Conservation (phyloP, 2,329 filamentous ascomycete genomes). For the Tolypocladium amazonense region DNA sequence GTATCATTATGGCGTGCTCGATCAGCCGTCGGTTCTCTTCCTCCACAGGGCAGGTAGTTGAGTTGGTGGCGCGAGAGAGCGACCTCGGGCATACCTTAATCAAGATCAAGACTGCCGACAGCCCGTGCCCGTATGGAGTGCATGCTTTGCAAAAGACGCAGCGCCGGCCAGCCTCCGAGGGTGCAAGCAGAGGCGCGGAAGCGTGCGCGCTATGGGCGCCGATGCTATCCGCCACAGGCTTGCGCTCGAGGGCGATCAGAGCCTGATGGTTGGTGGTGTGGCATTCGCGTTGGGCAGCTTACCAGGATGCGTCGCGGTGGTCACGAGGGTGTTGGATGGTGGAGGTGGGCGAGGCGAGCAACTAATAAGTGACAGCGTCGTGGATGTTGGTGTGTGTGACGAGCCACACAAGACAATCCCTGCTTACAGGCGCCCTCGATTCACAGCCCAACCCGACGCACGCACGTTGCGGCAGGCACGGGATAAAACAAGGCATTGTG, state of each 20-base stretch:
- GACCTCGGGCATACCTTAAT: background rate
- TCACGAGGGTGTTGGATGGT: background rate
- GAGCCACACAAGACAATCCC: background rate
- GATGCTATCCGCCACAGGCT: background rate
- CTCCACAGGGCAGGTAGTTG: background rate
- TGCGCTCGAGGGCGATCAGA: background rate
- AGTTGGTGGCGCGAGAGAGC: background rate
- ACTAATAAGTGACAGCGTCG: background rate
- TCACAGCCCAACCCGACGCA: background rate
- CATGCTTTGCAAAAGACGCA: background rate
- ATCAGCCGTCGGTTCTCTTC: background rate
- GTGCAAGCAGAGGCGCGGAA: background rate
- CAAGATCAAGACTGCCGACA: background rate
- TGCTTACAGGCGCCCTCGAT: background rate
- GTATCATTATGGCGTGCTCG: background rate
- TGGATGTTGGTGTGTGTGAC: background rate
- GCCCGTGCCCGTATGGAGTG: background rate
- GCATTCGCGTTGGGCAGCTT: background rate
- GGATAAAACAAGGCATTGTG: background rate
- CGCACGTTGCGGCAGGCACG: background rate
- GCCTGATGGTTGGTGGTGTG: slow-evolving; percentile 1
- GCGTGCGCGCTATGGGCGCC: background rate
- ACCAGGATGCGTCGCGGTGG: background rate
- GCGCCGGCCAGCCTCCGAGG: background rate
- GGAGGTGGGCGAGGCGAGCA: background rate